A percentile compares a stretch with the other conserved stretches of the same genome.
These are phyloP conservation scores for Chaetomium cochliodes DNA, from an alignment of 495 filamentous ascomycete species.

Conservation along the genomic window DNA sequence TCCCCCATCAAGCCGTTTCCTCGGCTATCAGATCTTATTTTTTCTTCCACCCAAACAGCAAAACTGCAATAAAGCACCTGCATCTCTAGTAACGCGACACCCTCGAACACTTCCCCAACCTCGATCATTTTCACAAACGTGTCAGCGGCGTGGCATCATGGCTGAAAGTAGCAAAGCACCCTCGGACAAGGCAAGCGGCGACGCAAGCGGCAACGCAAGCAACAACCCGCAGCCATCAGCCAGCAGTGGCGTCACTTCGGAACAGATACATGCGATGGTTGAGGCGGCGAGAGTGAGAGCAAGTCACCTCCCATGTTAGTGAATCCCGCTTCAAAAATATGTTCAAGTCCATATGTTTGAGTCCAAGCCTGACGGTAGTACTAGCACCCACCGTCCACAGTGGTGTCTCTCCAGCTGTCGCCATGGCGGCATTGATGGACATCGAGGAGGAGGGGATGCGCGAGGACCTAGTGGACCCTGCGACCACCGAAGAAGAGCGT, in stretches of 20 bases:
- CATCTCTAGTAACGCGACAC: not conserved
- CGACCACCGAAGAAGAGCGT: not conserved
- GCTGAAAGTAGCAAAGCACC: not conserved
- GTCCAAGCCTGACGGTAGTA: too few relatives aligned
- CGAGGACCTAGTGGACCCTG: not conserved
- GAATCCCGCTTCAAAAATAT: not conserved
- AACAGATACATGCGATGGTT: not conserved
- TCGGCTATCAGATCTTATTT: not conserved
- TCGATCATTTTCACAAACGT: not conserved
- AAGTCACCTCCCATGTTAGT: not conserved
- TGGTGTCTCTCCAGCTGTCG: not conserved
- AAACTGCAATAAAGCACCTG: not conserved
- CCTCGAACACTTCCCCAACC: too few relatives aligned
- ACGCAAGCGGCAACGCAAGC: not conserved
- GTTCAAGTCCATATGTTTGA: not conserved
- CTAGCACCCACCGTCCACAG: not conserved
- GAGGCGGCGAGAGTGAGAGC: not conserved
- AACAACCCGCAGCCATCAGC: not conserved
- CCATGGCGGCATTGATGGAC: conserved; percentile 1
- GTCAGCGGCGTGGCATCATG: not conserved
- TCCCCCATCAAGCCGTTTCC: not conserved
- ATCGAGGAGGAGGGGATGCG: not conserved
- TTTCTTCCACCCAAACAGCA: not conserved
- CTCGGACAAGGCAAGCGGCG: not conserved
- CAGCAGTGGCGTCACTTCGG: not conserved